Base-by-base conservation (phyloP, 306 rosid genomes). In the Purshia tridentata region DNA sequence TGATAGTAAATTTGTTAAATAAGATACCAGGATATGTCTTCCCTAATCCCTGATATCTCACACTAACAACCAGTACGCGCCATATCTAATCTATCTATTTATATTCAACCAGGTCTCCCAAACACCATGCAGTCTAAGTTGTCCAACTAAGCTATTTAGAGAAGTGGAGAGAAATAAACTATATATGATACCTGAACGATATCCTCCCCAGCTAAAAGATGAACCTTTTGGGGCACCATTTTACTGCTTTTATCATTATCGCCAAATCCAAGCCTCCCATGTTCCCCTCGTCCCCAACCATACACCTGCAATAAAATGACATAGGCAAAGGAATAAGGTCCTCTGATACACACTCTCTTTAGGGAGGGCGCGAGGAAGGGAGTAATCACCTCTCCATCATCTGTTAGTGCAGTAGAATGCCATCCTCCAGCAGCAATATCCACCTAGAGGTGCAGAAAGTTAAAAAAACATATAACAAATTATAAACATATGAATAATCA, bases 401-500 rank as follows among this genome's bases (percentile, higher is more conserved):
- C 87, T 71, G 97, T 92, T 78, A 95, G 81, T 64, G 93, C 96
- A 70, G 96, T 95, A 77, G 98, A 95, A 82, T 92, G 99, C 99
- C 99, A 95, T 70, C 99, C 99, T 79, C 99, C 99, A 77, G 99
- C 98, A 65, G 99, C 97, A 82, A 95, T 92, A 76, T 90, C 99
- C 77, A 95, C 92, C 99, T 95, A 59, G 23, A 72, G 49, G 47
- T 57, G 71, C 77, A 78, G 60, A 60, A 59, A 72, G 56, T 45
- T 16, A 9, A 62, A 74, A 13, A 23, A 68, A 61, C 74, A 57
- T 75, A 50, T 14, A 78, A 54, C 56, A 19, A 42, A 12, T 9
- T 50, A 45, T 19, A 49, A 44, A 57, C 44, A 61, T 57, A 47
- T 23, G 19, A 48, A 40, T 20, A 70, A 60, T 22, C 57, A 68